phyloP scores from a whole-genome alignment of 2,329 filamentous ascomycete species.

The Fusarium annulatum region DNA sequence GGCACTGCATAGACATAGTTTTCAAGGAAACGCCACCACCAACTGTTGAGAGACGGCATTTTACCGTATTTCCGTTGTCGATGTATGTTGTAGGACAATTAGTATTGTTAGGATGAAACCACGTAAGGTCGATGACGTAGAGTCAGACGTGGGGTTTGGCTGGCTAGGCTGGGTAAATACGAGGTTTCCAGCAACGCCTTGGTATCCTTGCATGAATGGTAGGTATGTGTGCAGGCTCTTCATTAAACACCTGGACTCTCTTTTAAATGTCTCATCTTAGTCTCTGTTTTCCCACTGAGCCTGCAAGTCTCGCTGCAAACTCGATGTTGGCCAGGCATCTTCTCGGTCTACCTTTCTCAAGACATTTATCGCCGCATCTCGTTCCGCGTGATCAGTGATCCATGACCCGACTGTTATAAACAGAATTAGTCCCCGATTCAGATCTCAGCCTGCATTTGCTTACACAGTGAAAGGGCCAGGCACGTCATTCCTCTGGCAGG shows the following conservation, averaged over 20 bases:
- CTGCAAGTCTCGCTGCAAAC: neutral
- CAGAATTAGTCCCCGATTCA: neutral
- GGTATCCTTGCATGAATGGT: too few species aligned
- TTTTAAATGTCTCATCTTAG: too few species aligned
- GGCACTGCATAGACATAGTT: constrained; percentile 21
- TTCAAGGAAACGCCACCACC: constrained; percentile 21
- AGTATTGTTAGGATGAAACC: too few species aligned
- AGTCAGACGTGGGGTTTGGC: neutral
- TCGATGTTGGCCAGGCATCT: neutral
- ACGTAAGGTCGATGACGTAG: neutral
- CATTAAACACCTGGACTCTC: too few species aligned
- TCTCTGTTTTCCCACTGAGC: neutral
- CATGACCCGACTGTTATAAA: neutral
- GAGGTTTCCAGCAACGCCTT: neutral
- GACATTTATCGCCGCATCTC: neutral
- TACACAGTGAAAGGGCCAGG: neutral
- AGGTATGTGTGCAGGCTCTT: neutral
- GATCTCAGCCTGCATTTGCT: neutral
- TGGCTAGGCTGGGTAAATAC: neutral
- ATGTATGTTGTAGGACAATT: too few species aligned
- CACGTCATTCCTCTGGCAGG: neutral
- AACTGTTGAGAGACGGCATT: constrained; percentile 17
- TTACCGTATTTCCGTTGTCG: neutral
- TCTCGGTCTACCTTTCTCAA: neutral
- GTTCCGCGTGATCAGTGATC: neutral